phyloP scores from a whole-genome alignment of 2,329 filamentous ascomycete genomes.

The Fusarium austroafricanum region DNA sequence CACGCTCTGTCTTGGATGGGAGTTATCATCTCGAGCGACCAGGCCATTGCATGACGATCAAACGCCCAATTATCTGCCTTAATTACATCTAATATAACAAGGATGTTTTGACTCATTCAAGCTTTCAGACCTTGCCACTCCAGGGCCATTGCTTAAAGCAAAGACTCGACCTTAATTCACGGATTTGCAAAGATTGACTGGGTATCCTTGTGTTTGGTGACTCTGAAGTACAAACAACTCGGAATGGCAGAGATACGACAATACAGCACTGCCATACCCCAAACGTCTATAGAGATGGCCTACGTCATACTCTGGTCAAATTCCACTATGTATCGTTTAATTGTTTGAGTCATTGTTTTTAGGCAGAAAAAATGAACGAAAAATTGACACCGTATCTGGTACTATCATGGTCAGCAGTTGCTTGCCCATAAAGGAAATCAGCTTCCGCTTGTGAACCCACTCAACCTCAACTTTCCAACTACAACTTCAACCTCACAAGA shows the following conservation, averaged over 20 bases:
- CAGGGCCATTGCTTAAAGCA: background rate
- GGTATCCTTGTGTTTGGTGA: slow-evolving; percentile 3
- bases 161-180: slow-evolving; percentile 7
- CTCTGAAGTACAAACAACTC: background rate
- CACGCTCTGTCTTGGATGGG: background rate
- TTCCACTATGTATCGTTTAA: background rate
- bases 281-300: background rate
- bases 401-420: slow-evolving; percentile 2
- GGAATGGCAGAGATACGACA: background rate
- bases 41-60: background rate
- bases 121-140: background rate
- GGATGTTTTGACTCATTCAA: slow-evolving; percentile 6
- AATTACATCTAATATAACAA: background rate
- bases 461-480: slow-evolving; percentile 29
- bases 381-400: background rate
- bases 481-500: slow-evolving; percentile 13
- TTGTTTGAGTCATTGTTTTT: slow-evolving; percentile 4
- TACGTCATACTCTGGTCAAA: background rate
- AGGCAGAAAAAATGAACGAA: background rate
- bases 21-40: background rate
- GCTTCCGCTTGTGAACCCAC: slow-evolving; percentile 28
- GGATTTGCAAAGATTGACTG: background rate
- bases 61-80: background rate
- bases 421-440: slow-evolving; percentile 11
- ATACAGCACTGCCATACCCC: background rate